phyloP scores from a whole-genome alignment of 1,284 basidiomycete genomes.

The Melampsora larici-populina region DNA sequence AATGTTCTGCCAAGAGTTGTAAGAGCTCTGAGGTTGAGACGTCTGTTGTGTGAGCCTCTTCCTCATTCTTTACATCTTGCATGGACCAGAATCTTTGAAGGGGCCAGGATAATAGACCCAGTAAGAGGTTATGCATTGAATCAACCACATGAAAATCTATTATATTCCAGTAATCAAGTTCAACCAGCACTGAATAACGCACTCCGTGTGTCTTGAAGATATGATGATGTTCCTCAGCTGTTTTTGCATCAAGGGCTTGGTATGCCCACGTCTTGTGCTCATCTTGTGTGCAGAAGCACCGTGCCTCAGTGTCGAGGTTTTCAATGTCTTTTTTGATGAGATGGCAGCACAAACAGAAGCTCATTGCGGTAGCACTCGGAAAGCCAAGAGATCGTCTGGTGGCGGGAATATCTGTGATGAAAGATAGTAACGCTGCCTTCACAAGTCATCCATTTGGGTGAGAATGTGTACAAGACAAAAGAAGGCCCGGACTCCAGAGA shows the following conservation, averaged over 20 bases:
- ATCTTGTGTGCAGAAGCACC: neutral
- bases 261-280: neutral
- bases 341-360: neutral
- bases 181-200: neutral
- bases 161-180: neutral
- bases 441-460: neutral
- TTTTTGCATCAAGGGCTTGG: neutral
- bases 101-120: slow-evolving; percentile 23
- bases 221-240: no score
- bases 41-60: neutral
- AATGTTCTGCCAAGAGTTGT: neutral
- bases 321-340: neutral
- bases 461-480: neutral
- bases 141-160: neutral
- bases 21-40: neutral
- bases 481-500: neutral
- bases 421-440: neutral
- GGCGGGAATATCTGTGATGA: neutral
- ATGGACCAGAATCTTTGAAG: no score
- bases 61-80: no score
- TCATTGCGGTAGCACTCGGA: neutral
- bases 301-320: neutral
- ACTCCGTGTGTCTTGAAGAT: neutral
- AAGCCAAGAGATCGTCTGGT: neutral
- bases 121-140: slow-evolving; percentile 31